Percentiles rank a stretch among this genome's conserved stretches.
Conservation (phyloP, 169 alveolate genomes). For the Plasmodium adleri region DNA sequence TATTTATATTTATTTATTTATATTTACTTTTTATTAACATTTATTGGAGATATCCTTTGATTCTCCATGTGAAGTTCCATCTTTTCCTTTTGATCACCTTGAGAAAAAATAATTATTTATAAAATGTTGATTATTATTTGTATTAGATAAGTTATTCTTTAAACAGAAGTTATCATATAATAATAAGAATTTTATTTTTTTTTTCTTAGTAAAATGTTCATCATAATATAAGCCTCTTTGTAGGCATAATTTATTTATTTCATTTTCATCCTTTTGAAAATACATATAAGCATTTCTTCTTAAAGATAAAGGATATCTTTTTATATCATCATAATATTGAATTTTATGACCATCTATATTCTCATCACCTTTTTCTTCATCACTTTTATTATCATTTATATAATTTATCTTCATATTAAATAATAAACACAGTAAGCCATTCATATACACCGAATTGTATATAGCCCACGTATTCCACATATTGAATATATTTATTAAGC, state of each 20-base stretch:
- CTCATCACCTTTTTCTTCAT: conserved; percentile 4
- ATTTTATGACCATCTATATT: conserved; percentile 59
- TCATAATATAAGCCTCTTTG: conserved; percentile 68
- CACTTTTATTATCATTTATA: conserved; percentile 37
- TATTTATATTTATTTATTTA: too few species aligned
- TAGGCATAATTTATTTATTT: conserved; percentile 64
- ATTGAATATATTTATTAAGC: conserved; percentile 43
- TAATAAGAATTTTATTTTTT: conserved; percentile 60
- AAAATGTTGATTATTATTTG: conserved; percentile 11
- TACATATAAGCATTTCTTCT: conserved; percentile 67
- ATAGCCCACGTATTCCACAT: conserved; percentile 64
- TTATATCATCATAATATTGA: conserved; percentile 60
- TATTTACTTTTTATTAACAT: too few species aligned
- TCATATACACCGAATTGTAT: conserved; percentile 38
- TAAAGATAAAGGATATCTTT: conserved; percentile 54
- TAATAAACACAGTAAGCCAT: conserved; percentile 58
- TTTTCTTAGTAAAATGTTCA: conserved; percentile 43
- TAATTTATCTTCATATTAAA: conserved; percentile 50
- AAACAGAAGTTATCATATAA: conserved; percentile 64
- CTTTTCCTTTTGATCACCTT: conserved; percentile 21
- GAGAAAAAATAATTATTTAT: neutral
- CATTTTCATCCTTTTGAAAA: conserved; percentile 38
- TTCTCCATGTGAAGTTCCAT: neutral
- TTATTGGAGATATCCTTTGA: neutral
- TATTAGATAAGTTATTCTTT: conserved; percentile 16